Conservation (phyloP, 1,284 basidiomycete species). For the Ceratobasidium sp. region DNA sequence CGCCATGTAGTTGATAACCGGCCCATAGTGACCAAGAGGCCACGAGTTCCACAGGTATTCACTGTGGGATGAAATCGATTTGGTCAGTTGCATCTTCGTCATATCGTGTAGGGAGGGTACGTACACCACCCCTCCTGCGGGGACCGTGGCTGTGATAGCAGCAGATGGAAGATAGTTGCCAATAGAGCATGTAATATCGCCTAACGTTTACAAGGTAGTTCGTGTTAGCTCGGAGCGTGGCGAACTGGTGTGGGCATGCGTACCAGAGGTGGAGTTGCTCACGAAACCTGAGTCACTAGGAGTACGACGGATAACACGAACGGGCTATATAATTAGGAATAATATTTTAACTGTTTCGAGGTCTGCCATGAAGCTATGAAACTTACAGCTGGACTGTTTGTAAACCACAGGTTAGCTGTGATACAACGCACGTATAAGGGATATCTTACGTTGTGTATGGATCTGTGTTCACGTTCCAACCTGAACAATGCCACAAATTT, state of each 20-base stretch:
- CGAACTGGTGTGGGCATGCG: not conserved
- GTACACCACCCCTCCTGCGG: slow-evolving; percentile 37
- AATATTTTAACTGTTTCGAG: no score
- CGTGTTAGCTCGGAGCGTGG: not conserved
- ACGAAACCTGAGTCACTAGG: slow-evolving; percentile 31
- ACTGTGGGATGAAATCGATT: not conserved
- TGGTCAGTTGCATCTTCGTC: not conserved
- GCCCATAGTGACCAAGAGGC: slow-evolving; percentile 43
- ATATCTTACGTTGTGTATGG: slow-evolving; percentile 7
- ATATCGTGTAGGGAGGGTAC: no score
- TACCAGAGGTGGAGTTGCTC: slow-evolving; percentile 21
- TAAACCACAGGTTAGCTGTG: no score
- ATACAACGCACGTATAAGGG: not conserved
- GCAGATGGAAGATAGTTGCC: slow-evolving; percentile 27
- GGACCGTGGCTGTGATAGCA: slow-evolving; percentile 27
- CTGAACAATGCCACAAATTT: no score
- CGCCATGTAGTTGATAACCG: slow-evolving; percentile 41
- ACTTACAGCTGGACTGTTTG: not conserved
- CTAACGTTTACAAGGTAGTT: not conserved
- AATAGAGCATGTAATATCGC: slow-evolving; percentile 42
- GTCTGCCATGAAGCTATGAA: no score
- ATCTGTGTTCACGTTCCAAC: slow-evolving; percentile 17
- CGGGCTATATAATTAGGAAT: no score
- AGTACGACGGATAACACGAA: slow-evolving; percentile 23
- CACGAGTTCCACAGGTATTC: slow-evolving; percentile 42